phyloP scores from a whole-genome alignment of 495 filamentous ascomycete species.

The Tuber aestivum region DNA sequence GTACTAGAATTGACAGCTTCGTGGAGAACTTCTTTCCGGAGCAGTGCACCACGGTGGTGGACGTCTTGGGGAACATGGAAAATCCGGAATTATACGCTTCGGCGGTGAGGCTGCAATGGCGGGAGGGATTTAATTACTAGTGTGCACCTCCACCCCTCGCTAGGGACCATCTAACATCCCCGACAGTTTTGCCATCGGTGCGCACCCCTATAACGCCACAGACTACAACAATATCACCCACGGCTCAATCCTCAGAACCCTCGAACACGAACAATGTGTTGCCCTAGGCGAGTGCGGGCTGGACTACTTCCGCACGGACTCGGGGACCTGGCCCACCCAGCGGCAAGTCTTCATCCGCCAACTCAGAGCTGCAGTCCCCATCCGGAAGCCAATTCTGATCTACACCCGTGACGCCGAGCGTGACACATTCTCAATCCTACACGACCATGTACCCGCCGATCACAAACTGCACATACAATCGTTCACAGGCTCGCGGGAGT shows the following conservation, averaged over 20 bases:
- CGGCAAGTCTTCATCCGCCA: constrained; percentile 13
- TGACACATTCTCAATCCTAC: constrained; percentile 8
- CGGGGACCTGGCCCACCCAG: not conserved
- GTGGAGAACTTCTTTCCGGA: not conserved
- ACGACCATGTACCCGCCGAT: constrained; percentile 12
- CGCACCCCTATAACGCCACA: constrained; percentile 8
- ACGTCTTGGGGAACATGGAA: not conserved
- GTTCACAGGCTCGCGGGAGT: constrained; percentile 15
- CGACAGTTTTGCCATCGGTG: constrained; percentile 17
- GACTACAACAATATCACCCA: constrained; percentile 3
- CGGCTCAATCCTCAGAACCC: constrained; percentile 19
- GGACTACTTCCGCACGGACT: constrained; percentile 11
- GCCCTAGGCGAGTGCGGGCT: constrained; percentile 48
- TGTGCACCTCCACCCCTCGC: not conserved
- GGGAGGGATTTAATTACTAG: not conserved
- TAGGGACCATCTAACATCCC: not conserved
- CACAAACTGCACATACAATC: constrained; percentile 17
- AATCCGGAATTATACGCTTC: not conserved
- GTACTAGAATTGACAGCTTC: not conserved
- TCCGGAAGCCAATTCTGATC: constrained; percentile 9
- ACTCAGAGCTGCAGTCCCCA: not conserved
- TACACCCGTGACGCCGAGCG: constrained; percentile 15
- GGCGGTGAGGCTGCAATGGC: not conserved
- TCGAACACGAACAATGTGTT: constrained; percentile 55
- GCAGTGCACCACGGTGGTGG: not conserved